A percentile compares a stretch with the other conserved stretches of the same genome.
phyloP scores from a whole-genome alignment of 257 asterid genomes.

The Primulina tabacum region DNA sequence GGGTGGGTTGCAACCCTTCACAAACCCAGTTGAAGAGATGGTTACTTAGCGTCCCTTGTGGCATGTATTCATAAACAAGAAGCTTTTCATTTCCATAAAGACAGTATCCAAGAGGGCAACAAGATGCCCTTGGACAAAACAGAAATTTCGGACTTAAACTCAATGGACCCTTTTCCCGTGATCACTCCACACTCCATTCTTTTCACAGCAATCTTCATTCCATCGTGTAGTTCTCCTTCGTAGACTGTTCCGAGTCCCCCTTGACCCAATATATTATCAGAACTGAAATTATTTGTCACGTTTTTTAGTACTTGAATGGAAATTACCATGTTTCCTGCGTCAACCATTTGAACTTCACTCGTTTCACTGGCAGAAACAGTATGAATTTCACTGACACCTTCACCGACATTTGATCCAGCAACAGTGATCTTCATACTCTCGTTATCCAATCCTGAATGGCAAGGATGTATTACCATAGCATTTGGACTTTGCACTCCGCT shows the following conservation, averaged over 20 bases:
- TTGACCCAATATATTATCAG: slow-evolving; percentile 66
- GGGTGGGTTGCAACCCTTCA: slow-evolving; percentile 76
- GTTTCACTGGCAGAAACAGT: slow-evolving; percentile 51
- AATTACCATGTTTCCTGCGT: slow-evolving; percentile 84
- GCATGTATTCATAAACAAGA: slow-evolving; percentile 86
- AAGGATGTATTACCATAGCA: slow-evolving; percentile 75
- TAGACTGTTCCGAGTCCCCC: slow-evolving; percentile 96
- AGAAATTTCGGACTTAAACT: slow-evolving; percentile 88
- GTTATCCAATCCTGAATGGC: slow-evolving; percentile 73
- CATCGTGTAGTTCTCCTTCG: slow-evolving; percentile 85
- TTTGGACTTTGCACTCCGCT: slow-evolving; percentile 83
- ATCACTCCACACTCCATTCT: slow-evolving; percentile 89
- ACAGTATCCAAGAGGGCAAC: slow-evolving; percentile 95
- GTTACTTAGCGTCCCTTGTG: slow-evolving; percentile 85
- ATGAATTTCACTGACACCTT: slow-evolving; percentile 52
- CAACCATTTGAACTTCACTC: slow-evolving; percentile 75
- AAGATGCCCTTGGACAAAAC: slow-evolving; percentile 86
- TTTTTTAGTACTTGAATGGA: slow-evolving; percentile 82
- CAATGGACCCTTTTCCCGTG: slow-evolving; percentile 69
- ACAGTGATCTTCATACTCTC: slow-evolving; percentile 82
- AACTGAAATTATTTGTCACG: slow-evolving; percentile 71
- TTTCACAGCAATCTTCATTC: slow-evolving; percentile 89
- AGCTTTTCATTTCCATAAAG: slow-evolving; percentile 89
- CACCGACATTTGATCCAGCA: slow-evolving; percentile 77
- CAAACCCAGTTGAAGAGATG: slow-evolving; percentile 73